These are phyloP conservation scores for grape (Vitis vinifera) DNA, from an alignment of 164 flowering plant species.

Conservation along the genomic window DNA sequence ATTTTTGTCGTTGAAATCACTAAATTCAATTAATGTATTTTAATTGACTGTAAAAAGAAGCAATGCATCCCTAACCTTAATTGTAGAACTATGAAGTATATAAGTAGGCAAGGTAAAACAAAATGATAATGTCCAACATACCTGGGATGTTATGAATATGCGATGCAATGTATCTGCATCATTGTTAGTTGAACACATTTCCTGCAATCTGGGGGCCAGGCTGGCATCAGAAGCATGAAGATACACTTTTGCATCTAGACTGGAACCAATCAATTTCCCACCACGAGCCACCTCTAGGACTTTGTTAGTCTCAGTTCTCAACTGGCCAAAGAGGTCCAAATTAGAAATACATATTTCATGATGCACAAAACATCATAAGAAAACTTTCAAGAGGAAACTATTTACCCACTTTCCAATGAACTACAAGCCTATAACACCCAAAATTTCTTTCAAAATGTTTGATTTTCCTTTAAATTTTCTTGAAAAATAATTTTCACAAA, in stretches of 20 bases:
- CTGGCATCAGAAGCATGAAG: slow-evolving; percentile 52
- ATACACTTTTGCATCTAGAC: slow-evolving; percentile 90
- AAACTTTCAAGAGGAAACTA: no score
- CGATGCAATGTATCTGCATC: slow-evolving; percentile 84
- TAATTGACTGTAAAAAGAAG: neutral
- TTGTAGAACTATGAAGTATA: no score
- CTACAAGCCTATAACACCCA: no score
- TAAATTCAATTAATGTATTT: neutral
- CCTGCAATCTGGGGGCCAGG: slow-evolving; percentile 50
- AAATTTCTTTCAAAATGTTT: no score
- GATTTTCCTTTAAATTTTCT: no score
- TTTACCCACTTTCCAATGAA: no score
- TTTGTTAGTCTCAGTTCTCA: slow-evolving; percentile 90
- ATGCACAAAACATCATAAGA: no score
- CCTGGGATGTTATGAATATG: slow-evolving; percentile 95
- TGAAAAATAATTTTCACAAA: no score
- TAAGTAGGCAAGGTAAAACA: neutral
- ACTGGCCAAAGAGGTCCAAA: slow-evolving; percentile 40
- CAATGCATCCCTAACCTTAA: no score
- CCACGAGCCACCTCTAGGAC: slow-evolving; percentile 82
- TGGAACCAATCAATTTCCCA: slow-evolving; percentile 83
- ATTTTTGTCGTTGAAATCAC: neutral
- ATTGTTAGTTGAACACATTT: slow-evolving; percentile 53
- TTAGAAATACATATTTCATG: neutral
- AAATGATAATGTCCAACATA: slow-evolving; percentile 13